phyloP scores from a whole-genome alignment of 1,284 basidiomycete genomes.

The Microstroma glucosiphilum region DNA sequence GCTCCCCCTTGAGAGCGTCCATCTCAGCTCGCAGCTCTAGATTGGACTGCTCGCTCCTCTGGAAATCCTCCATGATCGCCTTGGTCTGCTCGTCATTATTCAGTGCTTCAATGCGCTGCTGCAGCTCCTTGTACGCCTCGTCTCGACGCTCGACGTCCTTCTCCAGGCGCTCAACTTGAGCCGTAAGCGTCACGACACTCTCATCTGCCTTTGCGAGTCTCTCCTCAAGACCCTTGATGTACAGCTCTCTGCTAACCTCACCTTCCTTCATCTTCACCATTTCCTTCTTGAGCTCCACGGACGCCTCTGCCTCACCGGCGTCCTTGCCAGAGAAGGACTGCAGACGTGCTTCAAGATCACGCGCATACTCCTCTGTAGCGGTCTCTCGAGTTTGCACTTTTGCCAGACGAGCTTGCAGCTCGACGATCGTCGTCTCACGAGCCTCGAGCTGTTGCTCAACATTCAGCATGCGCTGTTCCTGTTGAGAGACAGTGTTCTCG shows the following conservation, averaged over 20 bases:
- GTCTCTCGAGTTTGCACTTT: slow-evolving; percentile 82
- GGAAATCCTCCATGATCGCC: slow-evolving; percentile 62
- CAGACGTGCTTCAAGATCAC: slow-evolving; percentile 83
- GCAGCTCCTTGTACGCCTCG: slow-evolving; percentile 63
- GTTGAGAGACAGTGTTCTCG: slow-evolving; percentile 66
- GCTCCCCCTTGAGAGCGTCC: slow-evolving; percentile 64
- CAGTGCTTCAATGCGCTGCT: slow-evolving; percentile 63
- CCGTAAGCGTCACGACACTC: slow-evolving; percentile 63
- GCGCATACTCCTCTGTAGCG: slow-evolving; percentile 86
- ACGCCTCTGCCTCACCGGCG: slow-evolving; percentile 66
- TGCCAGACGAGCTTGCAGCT: slow-evolving; percentile 69
- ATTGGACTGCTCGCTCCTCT: slow-evolving; percentile 69
- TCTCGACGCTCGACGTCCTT: slow-evolving; percentile 66
- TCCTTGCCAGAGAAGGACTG: slow-evolving; percentile 73
- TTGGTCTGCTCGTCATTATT: slow-evolving; percentile 55
- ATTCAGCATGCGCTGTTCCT: slow-evolving; percentile 52
- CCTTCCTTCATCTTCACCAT: slow-evolving; percentile 69
- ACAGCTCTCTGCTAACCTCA: slow-evolving; percentile 66
- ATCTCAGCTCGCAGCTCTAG: slow-evolving; percentile 68
- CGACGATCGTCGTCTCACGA: slow-evolving; percentile 71
- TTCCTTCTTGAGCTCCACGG: slow-evolving; percentile 77
- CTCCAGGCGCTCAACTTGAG: slow-evolving; percentile 71
- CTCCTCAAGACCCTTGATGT: slow-evolving; percentile 82
- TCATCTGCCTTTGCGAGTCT: slow-evolving; percentile 74
- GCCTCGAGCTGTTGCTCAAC: slow-evolving; percentile 65